Evolutionary conservation across 495 filamentous ascomycete genomes (phyloP), one percentile per base, ranked within the genome.

Genomic region (Staphylotrichum tortipilum): DNA sequence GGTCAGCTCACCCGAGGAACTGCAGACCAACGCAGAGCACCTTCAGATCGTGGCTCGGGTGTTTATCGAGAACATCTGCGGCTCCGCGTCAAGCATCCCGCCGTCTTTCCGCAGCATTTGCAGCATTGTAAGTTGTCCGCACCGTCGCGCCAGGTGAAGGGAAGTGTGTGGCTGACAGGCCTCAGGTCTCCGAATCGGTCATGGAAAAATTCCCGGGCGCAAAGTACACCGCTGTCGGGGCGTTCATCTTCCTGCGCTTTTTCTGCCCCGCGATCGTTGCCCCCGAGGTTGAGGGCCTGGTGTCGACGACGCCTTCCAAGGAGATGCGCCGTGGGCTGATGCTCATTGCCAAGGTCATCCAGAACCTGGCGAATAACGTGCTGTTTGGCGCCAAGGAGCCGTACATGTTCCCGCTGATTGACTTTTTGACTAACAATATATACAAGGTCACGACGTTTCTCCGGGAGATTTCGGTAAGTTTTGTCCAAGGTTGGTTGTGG

Each of bases 181-280:
- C 36, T 17, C 42, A 76, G 73, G 83, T 84, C 50, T 76, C 77
- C 11, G 54, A 65, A 12, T 73, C 79, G 26, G 79, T 82, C 4
- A 69, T 76, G 64, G 69, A 67, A 9, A 68, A 77, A 24, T 83
- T 83, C 47, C 78, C 75, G 12, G 80, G 83, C 18, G 80, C 81
- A n/a, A 84, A 82, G 61, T 84, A 81, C 55, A 84, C 80, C 3
- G 81, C 81, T 29, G 81, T 84, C 30, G 81, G 81, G 1, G 79
- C 81, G 1, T 84, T 84, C 57, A 81, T 84, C 47, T 84, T 84
- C 55, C 66, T 84, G 15, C 74, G 81, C 12, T 84, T 83, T 68
- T 84, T 84, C 56, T 83, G 81, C 49, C 81, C 80, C 18, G 81
- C 81, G 14, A 83, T 84, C 50, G 81, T 84, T 9, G 78, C 81